Evolutionary conservation across 139 green algal genomes (phyloP).

Genomic region (Coelastrella sp.): DNA sequence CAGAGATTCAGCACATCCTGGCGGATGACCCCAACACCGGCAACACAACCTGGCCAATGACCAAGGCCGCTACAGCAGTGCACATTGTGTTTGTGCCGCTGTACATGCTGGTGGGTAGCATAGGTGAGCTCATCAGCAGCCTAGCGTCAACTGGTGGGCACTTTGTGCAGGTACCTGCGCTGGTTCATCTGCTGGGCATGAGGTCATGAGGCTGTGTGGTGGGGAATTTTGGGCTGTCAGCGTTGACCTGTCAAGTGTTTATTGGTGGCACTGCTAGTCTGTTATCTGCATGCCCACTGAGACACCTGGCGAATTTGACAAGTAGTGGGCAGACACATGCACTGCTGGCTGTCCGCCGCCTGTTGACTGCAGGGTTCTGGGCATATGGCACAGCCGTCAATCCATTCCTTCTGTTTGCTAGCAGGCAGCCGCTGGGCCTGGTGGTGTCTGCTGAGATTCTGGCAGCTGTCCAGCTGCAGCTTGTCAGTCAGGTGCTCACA

Average conservation of each 20-base stretch:
- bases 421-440: not conserved
- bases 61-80: not conserved
- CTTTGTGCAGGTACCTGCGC: too few relatives aligned
- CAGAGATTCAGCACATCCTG: not conserved
- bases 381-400: conserved; percentile 8
- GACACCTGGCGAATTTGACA: too few relatives aligned
- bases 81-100: conserved; percentile 7
- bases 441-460: not conserved
- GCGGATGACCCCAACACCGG: not conserved
- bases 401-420: conserved; percentile 3
- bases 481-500: not conserved
- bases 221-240: too few relatives aligned
- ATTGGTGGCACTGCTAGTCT: too few relatives aligned
- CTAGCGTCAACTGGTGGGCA: too few relatives aligned
- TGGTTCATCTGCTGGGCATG: too few relatives aligned
- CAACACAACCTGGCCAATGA: not conserved
- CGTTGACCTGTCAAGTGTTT: too few relatives aligned
- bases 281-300: too few relatives aligned
- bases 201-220: too few relatives aligned
- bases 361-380: not conserved
- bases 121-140: not conserved
- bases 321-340: not conserved
- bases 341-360: not conserved
- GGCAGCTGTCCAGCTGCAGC: not conserved
- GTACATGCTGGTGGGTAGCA: not conserved